Conservation (phyloP, 257 asterid species). For the Thymus quinquecostatus region DNA sequence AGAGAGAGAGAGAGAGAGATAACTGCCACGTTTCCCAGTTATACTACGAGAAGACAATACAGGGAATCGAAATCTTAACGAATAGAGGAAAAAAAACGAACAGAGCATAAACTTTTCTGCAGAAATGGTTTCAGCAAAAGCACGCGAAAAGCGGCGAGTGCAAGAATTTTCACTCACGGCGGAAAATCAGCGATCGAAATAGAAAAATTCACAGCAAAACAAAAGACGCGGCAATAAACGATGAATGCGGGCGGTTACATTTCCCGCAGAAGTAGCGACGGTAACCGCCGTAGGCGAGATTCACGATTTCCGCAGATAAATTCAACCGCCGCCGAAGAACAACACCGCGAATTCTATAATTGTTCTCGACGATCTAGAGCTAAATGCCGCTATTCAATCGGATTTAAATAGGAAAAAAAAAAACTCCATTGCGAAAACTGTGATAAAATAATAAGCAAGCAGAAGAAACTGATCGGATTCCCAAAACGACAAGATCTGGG, state of each 20-base stretch:
- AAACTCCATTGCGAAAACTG: not conserved
- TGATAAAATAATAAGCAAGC: not conserved
- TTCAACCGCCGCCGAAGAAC: slow-evolving; percentile 30
- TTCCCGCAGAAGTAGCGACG: not conserved
- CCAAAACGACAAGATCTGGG: slow-evolving; percentile 45
- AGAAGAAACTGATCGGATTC: slow-evolving; percentile 25
- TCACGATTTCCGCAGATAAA: slow-evolving; percentile 37
- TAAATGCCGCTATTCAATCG: slow-evolving; percentile 12
- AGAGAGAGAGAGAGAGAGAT: not conserved
- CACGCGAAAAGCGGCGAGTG: slow-evolving; percentile 15
- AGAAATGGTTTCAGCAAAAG: slow-evolving; percentile 23
- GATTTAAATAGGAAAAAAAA: not conserved
- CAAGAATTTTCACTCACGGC: slow-evolving; percentile 13
- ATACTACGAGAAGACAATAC: not conserved
- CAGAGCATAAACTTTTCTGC: slow-evolving; percentile 5
- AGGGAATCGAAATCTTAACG: not conserved
- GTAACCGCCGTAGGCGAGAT: slow-evolving; percentile 38
- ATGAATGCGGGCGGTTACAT: slow-evolving; percentile 42
- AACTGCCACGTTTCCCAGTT: not conserved
- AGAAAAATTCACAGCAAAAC: slow-evolving; percentile 11
- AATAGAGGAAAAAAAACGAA: not conserved
- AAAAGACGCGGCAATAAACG: slow-evolving; percentile 31
- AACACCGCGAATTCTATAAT: not conserved
- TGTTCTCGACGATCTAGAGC: slow-evolving; percentile 10
- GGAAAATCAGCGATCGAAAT: slow-evolving; percentile 2